Conservation (phyloP, 2,329 filamentous ascomycete genomes). For the Mycosphaerella sp. region DNA sequence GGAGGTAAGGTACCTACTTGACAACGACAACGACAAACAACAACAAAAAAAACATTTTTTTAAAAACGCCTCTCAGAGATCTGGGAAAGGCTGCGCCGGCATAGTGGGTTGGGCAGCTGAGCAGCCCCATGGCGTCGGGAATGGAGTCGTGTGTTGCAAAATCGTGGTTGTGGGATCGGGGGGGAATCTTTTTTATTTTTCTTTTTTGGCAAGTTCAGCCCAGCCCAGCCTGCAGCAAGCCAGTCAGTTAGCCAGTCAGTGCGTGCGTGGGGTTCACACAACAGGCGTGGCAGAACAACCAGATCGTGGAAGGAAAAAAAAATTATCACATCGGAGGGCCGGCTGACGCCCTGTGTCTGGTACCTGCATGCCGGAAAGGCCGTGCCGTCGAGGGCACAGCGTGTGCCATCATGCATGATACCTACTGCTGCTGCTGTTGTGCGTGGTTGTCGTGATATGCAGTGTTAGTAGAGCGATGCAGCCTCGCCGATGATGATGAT, state of each 20-base stretch:
- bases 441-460: not conserved
- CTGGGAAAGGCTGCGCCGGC: constrained; percentile 2
- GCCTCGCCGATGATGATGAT: not conserved
- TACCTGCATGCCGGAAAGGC: constrained; percentile 11
- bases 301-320: not conserved
- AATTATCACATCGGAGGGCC: not conserved
- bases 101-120: constrained; percentile 6
- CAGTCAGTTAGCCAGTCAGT: no score
- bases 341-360: constrained; percentile 1
- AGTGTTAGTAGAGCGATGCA: not conserved
- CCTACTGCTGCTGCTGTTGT: not conserved
- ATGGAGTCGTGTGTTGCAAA: not conserved
- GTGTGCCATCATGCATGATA: not conserved
- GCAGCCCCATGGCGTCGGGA: constrained; percentile 6
- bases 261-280: not conserved
- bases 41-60: not conserved
- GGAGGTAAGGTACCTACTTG: no score
- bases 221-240: no score
- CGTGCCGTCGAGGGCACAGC: constrained; percentile 1
- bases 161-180: not conserved
- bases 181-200: no score
- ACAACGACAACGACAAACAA: no score
- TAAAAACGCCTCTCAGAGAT: not conserved
- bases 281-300: constrained; percentile 2
- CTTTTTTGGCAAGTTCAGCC: no score